A percentile compares a stretch with the other conserved stretches of the same genome.
Conservation (phyloP, 768 basidiomycete genomes). For the Phaffia australis region DNA sequence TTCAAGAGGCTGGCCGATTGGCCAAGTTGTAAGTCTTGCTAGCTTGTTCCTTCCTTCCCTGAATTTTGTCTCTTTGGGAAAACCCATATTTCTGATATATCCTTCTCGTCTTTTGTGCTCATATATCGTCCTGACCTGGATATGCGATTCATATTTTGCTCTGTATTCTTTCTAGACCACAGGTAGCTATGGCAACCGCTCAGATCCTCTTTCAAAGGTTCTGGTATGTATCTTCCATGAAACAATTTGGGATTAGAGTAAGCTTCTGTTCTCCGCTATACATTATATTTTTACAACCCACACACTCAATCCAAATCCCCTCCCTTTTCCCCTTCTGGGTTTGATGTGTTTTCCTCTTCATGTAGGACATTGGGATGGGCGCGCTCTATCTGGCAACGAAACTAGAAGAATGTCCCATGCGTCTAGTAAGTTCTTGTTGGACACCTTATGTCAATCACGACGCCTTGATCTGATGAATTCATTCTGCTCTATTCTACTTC, state of each 20-base stretch:
- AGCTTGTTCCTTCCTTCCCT: not conserved
- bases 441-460: not conserved
- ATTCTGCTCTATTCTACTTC: not conserved
- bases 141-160: not conserved
- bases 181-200: slow-evolving; percentile 91
- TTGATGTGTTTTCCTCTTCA: not conserved
- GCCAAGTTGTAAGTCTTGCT: slow-evolving; percentile 61
- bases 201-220: slow-evolving; percentile 94
- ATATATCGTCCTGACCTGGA: not conserved
- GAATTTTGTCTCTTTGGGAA: not conserved
- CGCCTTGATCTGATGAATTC: not conserved
- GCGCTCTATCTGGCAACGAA: slow-evolving; percentile 75
- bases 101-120: not conserved
- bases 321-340: not conserved
- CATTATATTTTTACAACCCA: not conserved
- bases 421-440: slow-evolving; percentile 44
- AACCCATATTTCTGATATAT: not conserved
- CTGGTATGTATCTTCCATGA: slow-evolving; percentile 90
- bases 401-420: slow-evolving; percentile 78
- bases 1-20: slow-evolving; percentile 86
- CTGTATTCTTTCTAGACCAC: slow-evolving; percentile 46
- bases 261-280: slow-evolving; percentile 34
- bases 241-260: slow-evolving; percentile 85
- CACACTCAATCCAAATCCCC: not conserved
- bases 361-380: slow-evolving; percentile 78